Base-by-base conservation (phyloP, 306 rosid genomes). In the Castanopsis chinensis region DNA sequence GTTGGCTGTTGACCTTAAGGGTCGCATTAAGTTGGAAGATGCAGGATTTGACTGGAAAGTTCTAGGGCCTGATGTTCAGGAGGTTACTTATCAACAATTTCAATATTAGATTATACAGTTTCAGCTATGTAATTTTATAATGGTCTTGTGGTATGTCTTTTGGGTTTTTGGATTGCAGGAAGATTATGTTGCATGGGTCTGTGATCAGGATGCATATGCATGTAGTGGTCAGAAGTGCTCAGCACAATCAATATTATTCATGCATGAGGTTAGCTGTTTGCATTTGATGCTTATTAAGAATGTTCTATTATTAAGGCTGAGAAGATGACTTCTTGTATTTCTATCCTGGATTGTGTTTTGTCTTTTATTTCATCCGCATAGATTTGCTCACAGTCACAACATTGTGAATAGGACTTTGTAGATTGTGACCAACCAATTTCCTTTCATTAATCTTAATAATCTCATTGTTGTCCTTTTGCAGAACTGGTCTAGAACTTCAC, bases 151-250 rank as follows among this genome's bases (percentile, higher is more conserved):
- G 32, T 30, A 41, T 69, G 23, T 69, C 12, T 55, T 79, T 33
- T 45, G n/a, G 64, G 72, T 83, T 83, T 74, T 80, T 86, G 71
- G 72, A 49, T 79, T 71, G 76, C 85, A 95, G 99, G 97, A 92
- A 80, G 96, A 95, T 53, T 95, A 95, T 71, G 79, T 89, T 55
- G 97, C 97, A 2, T 95, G 98, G 98, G 97, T 95, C 61, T 95
- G 98, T 82, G 99, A 95, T 82, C 99, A 95, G 86, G 99, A 95
- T 91, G 99, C 99, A 71, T 95, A 92, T 30, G 99, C 99, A 61
- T 91, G 99, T 80, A 95, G 98, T 58, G 99, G 99, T 75, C 99
- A 95, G 87, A 95, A 95, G 88, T 95, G 99, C 89, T 95, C 99
- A 0, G 99, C 99, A 33, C 97, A 92, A 58, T 95, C 98, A 32